A percentile compares a stretch with the other conserved stretches of the same genome.
These are phyloP conservation scores for Aspergillus hortae DNA, from an alignment of 2,329 filamentous ascomycete species.

Conservation along the genomic window DNA sequence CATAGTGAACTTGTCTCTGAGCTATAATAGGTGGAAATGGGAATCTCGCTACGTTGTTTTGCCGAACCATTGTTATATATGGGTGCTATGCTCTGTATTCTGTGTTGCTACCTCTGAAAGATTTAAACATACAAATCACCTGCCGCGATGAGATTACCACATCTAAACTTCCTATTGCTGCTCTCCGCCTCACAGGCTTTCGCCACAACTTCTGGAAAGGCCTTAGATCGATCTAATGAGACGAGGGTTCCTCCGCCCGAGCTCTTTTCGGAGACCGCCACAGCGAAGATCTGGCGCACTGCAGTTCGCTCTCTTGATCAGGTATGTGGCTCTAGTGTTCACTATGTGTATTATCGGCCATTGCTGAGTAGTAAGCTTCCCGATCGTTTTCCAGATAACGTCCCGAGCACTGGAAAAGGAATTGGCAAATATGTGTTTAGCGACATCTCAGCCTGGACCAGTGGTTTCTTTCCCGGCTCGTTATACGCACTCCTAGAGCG, in stretches of 20 bases:
- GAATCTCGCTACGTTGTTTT: no score
- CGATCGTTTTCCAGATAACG: slow-evolving; percentile 2
- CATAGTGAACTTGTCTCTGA: not conserved
- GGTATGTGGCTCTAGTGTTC: not conserved
- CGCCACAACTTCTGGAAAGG: no score
- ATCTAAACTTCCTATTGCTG: no score
- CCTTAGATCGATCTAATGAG: not conserved
- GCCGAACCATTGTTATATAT: no score
- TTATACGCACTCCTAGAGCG: slow-evolving; percentile 16
- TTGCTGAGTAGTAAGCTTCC: not conserved
- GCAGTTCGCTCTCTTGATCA: not conserved
- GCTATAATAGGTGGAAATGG: not conserved
- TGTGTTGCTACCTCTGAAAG: no score
- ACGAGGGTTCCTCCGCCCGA: not conserved
- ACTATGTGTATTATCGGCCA: not conserved
- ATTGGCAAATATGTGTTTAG: slow-evolving; percentile 10
- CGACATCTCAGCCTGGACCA: slow-evolving; percentile 21
- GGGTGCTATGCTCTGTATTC: no score
- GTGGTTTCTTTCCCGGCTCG: slow-evolving; percentile 21
- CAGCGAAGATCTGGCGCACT: not conserved
- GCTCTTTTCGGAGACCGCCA: not conserved
- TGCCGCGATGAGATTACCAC: no score
- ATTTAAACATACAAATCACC: no score
- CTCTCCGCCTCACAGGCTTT: no score
- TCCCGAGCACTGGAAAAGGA: slow-evolving; percentile 10